Evolutionary conservation across 208 protist species (phyloP), one percentile per base, ranked within the genome.

Genomic region (Angomonas ambiguus): DNA sequence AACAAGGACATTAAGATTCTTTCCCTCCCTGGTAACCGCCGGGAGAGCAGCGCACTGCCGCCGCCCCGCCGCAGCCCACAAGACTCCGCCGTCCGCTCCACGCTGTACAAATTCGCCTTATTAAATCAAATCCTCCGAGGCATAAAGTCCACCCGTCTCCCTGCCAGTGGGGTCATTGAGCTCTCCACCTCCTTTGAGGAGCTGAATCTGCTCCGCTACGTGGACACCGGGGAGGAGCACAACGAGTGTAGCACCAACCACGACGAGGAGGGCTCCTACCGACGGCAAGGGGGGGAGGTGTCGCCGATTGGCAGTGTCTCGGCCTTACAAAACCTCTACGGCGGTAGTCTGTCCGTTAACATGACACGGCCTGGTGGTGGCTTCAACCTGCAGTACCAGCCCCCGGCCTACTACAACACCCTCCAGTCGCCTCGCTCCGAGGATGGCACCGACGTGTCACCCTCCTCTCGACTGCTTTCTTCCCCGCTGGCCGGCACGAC

Each of bases 181-280:
- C 67, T 90, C 27, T 80, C 74, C 58, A 88, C 72, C 18, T 85
- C 74, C 16, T 92, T 92, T 65, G 59, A 75, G 16, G 74, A 92
- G 64, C 65, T 92, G 4, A 80, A 80, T 20, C 59, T 89, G 11
- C 58, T 92, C 13, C 24, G 59, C 3, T 60, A 64, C 49, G 31
- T 76, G 27, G 30, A 31, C 8, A n/a, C 6, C 13, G 25, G 32
- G 27, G 24, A 42, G 27, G 30, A 45, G 24, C 33, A 41, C 10
- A 58, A 8, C 30, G 10, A 58, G 16, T 34, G 10, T 16, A 16
- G 16, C 51, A 58, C 10, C 13, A 27, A 58, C 27, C 10, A 34
- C 24, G 16, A 16, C 51, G 69, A 72, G 25, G 55, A 62, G 18
- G 68, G 63, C 27, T 80, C 66, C 18, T n/a, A n/a, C n/a, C n/a